phyloP scores from a whole-genome alignment of 176 grass and related monocot species.

The Guadua angustifolia region DNA sequence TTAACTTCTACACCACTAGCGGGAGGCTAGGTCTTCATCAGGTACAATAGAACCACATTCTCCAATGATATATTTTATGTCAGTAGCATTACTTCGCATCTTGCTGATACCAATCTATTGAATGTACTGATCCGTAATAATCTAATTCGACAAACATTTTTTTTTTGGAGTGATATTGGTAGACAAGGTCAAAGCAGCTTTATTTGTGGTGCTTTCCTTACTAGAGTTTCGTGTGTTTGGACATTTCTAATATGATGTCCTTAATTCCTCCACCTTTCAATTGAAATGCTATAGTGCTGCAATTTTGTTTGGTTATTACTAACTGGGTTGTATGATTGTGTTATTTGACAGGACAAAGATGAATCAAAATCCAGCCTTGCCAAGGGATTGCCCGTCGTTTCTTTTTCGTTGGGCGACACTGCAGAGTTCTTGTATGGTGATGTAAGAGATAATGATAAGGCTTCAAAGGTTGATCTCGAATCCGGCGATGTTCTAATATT shows the following conservation, averaged over 20 bases:
- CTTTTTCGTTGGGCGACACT: constrained; percentile 57
- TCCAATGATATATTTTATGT: not conserved
- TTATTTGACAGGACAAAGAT: constrained; percentile 56
- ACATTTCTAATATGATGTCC: not conserved
- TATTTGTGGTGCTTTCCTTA: not conserved
- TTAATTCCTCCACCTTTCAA: not conserved
- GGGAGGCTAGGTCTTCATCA: constrained; percentile 68
- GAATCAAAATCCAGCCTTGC: constrained; percentile 44
- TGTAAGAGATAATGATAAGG: constrained; percentile 28
- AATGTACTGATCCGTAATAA: not conserved
- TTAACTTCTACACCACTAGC: constrained; percentile 53
- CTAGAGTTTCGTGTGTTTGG: not conserved
- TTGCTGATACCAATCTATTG: not conserved
- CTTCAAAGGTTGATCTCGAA: constrained; percentile 55
- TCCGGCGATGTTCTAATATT: constrained; percentile 68
- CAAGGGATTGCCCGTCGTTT: constrained; percentile 64
- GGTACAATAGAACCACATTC: constrained; percentile 37
- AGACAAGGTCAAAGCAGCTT: not conserved
- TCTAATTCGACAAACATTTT: not conserved
- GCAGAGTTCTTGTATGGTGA: constrained; percentile 63
- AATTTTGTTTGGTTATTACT: not conserved
- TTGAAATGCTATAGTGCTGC: not conserved
- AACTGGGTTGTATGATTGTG: not conserved
- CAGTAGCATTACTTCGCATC: not conserved
- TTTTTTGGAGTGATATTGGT: not conserved